Evolutionary conservation across 2,329 filamentous ascomycete species (phyloP), one percentile per base, ranked within the genome.

Genomic region (Periconia sp.): DNA sequence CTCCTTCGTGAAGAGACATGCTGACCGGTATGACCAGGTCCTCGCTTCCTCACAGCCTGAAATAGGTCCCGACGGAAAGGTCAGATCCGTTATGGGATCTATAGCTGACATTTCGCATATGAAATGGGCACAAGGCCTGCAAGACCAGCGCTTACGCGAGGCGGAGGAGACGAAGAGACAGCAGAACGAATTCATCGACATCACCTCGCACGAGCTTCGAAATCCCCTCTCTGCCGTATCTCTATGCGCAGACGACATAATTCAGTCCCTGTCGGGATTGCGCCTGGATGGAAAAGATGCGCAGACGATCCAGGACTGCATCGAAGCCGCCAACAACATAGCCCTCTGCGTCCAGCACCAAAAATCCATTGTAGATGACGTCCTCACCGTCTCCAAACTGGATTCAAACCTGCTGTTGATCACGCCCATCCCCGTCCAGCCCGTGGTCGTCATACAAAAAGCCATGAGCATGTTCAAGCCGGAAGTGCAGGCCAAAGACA

Each of bases 271-370:
- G 28, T 50, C 35, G n/a, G 45, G 51, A 4, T 54, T 63, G 32
- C 11, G 39, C 1, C 61, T 66, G 30, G 28, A 41, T 3, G 21
- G 39, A 11, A 36, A 34, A 8, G 60, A 65, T 13, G 29, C 38
- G 15, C 34, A 35, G 16, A 48, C 58, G 2, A 33, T 60, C 4
- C 30, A 47, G 15, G 55, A 59, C 12, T 66, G 61, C 21, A 52
- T 66, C 16, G 65, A 68, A 34, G 60, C 65, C 12, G 57, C 59
- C 7, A 59, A 67, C 24, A 68, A 65, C 10, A 67, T 84, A 54
- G 79, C 54, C 8, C 48, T 66, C 9, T 69, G 66, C 37, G 58
- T 59, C 2, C 57, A 65, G 34, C 66, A 70, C 38, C 63, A 68
- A 34, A 67, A 68, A 41, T 51, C 57, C 1, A 66, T 69, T 16